Evolutionary conservation across 352 stramenopile genomes (phyloP).

Genomic region (Phytophthora cactorum): DNA sequence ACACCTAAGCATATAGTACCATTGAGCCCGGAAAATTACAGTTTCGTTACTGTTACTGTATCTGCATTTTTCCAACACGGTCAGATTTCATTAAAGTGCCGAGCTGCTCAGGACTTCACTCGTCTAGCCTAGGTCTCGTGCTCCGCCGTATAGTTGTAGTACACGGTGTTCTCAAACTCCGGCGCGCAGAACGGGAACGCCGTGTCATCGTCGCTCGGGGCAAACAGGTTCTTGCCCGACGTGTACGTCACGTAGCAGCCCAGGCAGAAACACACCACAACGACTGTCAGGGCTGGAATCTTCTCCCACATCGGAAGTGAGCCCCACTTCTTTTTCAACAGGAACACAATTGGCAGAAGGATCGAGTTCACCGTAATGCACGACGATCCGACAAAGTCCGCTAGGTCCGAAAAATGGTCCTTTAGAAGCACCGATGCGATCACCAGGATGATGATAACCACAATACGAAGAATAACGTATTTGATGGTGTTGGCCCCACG

Average conservation of each 20-base stretch:
- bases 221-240: constrained; percentile 40
- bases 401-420: constrained; percentile 50
- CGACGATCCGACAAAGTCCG: constrained; percentile 49
- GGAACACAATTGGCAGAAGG: constrained; percentile 50
- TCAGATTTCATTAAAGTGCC: too few relatives aligned
- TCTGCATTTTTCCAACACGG: too few relatives aligned
- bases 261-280: constrained; percentile 36
- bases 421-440: constrained; percentile 50
- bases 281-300: constrained; percentile 22
- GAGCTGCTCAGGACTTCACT: too few relatives aligned
- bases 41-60: too few relatives aligned
- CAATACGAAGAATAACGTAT: constrained; percentile 44
- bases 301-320: constrained; percentile 37
- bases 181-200: constrained; percentile 43
- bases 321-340: constrained; percentile 43
- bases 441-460: constrained; percentile 43
- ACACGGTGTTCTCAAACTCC: constrained; percentile 40
- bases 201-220: constrained; percentile 22
- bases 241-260: too few relatives aligned
- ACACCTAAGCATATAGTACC: too few relatives aligned
- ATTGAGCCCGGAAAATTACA: too few relatives aligned
- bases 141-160: constrained; percentile 46
- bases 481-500: constrained; percentile 42
- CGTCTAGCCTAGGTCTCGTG: too few relatives aligned
- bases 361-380: constrained; percentile 58